Base-by-base conservation (phyloP, 2,329 filamentous ascomycete species). In the Neospermospora avenae region DNA sequence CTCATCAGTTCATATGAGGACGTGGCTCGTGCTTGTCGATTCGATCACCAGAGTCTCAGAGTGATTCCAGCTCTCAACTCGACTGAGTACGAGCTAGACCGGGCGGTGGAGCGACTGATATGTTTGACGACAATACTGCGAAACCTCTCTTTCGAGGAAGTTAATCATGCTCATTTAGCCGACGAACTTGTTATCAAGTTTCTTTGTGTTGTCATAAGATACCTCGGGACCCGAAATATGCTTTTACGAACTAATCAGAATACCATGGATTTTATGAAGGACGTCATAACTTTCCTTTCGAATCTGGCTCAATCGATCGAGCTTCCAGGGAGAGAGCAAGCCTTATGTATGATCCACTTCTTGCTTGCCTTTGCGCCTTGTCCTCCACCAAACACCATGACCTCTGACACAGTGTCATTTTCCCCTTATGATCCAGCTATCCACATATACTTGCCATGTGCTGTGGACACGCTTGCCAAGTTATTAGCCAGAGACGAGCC, bases 181-280 rank as follows among this genome's bases (percentile, higher is more conserved):
- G 89, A 91, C 57, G 83, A 91, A 55, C 77, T 84, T 5, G 87
- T 97, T 18, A 82, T 97, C 70, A 91, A 90, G 67, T 91, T 97
- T 69, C 77, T 97, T 8, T 91, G 91, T 60, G 87, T 87, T 48
- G 84, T 93, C 3, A 92, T 98, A 64, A 83, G 92, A 61, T 90
- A 95, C 66, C 81, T 98, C 14, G 95, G 93, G 31, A 97, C 93
- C 3, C 88, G 92, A 14, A 91, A 91, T 67, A 90, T 93, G 81
- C 82, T 98, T 31, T 77, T 98, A 44, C 86, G 91, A 41, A 91
- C 87, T 3, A 84, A 95, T 66, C 81, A 84, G 70, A 96, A 97
- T 74, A 95, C 90, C 0, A 79, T 97, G 66, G 95, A 99, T 74
- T 93, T 98, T 69, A 96, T 97, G 90, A 99, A 99, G 76, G 95